Conservation (phyloP, 305 asterid species). For the Rubia balearica region DNA sequence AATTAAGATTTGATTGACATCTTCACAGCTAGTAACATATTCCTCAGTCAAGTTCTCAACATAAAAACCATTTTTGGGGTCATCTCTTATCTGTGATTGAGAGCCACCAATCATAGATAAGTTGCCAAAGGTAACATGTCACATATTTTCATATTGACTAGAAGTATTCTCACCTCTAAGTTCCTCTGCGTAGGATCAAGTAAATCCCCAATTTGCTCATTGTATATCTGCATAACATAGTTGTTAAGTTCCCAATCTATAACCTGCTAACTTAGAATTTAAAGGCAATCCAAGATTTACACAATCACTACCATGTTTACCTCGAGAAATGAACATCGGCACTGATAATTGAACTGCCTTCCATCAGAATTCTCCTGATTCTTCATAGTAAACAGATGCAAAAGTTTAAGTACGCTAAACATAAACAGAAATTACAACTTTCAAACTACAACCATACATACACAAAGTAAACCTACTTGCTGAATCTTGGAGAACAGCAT, state of each 20-base stretch:
- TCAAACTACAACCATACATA: neutral
- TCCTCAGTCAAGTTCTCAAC: conserved; percentile 84
- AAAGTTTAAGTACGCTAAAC: conserved; percentile 7
- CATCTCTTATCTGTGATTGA: conserved; percentile 61
- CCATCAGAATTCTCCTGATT: conserved; percentile 62
- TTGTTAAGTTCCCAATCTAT: conserved; percentile 12
- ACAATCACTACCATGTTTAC: conserved; percentile 23
- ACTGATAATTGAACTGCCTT: conserved; percentile 67
- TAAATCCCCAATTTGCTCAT: conserved; percentile 76
- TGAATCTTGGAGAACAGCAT: conserved; percentile 71
- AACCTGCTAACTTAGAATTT: neutral
- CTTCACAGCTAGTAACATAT: conserved; percentile 69
- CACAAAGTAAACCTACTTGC: conserved; percentile 35
- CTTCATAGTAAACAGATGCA: conserved; percentile 29
- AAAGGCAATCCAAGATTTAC: neutral
- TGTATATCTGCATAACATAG: conserved; percentile 53
- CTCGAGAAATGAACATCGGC: conserved; percentile 95
- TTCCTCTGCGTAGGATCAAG: conserved; percentile 76
- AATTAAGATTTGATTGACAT: conserved; percentile 69
- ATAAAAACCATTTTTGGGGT: conserved; percentile 68
- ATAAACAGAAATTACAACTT: conserved; percentile 1
- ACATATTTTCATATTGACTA: neutral
- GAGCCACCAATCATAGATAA: neutral
- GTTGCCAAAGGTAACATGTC: neutral
- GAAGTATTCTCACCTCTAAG: conserved; percentile 48